Base-by-base conservation (phyloP, 352 stramenopile species). In the Phytophthora sp. region DNA sequence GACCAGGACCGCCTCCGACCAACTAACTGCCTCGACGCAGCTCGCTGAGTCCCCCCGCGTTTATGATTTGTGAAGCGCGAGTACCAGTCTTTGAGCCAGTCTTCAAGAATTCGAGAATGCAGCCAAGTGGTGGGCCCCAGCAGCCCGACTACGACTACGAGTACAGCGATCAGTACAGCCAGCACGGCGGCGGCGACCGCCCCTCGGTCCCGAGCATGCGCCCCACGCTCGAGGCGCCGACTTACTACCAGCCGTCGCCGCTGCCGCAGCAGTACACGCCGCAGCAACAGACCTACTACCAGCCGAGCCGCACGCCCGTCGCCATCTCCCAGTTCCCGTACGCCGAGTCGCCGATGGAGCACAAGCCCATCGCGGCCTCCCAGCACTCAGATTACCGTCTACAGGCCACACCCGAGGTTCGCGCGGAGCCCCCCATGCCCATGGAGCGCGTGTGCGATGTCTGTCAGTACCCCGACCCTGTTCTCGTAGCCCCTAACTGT, bases 401-500 rank as follows among this genome's bases (percentile, higher is more conserved):
- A 27, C 66, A 73, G 24, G 30, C 49, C 46, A 15, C 55, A 5
- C 13, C 38, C 10, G 39, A 51, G 24, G 4, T 31, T 23, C 55
- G 27, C 12, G 1, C 15, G 15, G 48, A 67, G 48, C 48, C 35
- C 8, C 21, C 45, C 21, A 59, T 60, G 50, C 30, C 43, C 30
- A 52, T 56, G 43, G 72, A 80, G 57, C 68, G 64, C 28, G 54
- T 87, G 31, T 95, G 86, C 54, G 82, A 95, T 62, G 43, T 91
- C 38, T 95, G 86, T 69, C 81, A 91, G 45, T 82, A 92, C 66
- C 77, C 81, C 4, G 86, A 95, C 62, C 84, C 87, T 64, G 76
- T 95, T 46, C 70, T 95, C 32, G 86, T 83, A 63, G 71, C 79
- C 39, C 54, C 83, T 28, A 68, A 70, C n/a, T 95, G 87, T 53